Conservation (phyloP, 345 rosid species). For the Ailanthus altissimus region DNA sequence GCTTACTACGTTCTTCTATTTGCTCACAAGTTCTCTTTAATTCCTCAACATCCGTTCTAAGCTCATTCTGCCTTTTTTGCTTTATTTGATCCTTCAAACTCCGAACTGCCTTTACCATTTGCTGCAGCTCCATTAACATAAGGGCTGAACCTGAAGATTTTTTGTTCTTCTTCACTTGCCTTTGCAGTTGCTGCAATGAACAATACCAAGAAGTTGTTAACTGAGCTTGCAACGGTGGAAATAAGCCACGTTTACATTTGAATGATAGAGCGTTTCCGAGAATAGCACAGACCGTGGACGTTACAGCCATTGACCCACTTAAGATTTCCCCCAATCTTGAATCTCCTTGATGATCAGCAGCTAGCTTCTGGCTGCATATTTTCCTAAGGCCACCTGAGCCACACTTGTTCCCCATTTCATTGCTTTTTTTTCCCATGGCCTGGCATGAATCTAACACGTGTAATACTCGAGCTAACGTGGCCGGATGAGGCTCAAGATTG, state of each 20-base stretch:
- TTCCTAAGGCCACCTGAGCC: not conserved
- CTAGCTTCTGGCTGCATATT: not conserved
- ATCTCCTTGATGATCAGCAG: not conserved
- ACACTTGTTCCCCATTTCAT: not conserved
- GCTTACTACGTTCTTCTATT: not conserved
- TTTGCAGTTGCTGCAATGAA: slow-evolving; percentile 10
- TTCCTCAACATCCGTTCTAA: not conserved
- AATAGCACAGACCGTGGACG: slow-evolving; percentile 7
- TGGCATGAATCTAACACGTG: slow-evolving; percentile 2
- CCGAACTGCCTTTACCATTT: not conserved
- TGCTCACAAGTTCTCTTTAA: slow-evolving; percentile 8
- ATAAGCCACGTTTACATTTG: slow-evolving; percentile 10
- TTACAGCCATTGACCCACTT: slow-evolving; percentile 8
- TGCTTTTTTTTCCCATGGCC: slow-evolving; percentile 9
- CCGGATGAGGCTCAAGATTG: not conserved
- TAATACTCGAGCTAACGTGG: slow-evolving; percentile 6
- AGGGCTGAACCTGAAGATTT: not conserved
- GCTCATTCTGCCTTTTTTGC: not conserved
- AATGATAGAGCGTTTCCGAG: slow-evolving; percentile 14
- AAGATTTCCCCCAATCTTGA: slow-evolving; percentile 13
- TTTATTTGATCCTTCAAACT: slow-evolving; percentile 4
- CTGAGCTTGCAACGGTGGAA: not conserved
- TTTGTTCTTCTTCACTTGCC: not conserved
- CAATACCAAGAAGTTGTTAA: not conserved
- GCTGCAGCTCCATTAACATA: slow-evolving; percentile 7